Base-by-base conservation (phyloP, 768 basidiomycete species). In the Lepiota brunneoincarnata region DNA sequence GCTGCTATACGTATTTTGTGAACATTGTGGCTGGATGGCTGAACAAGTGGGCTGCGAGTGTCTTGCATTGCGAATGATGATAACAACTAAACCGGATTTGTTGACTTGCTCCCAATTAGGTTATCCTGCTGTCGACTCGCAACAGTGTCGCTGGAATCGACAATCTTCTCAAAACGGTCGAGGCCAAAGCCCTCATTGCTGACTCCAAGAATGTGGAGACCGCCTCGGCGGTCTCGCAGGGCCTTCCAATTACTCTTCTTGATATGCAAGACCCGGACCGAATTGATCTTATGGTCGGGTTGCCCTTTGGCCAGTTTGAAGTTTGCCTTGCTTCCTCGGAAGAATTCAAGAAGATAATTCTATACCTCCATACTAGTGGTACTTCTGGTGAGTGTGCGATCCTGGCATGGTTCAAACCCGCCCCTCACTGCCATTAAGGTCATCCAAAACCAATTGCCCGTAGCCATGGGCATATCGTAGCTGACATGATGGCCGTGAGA, bases 381-480 rank as follows among this genome's bases (percentile, higher is more conserved):
- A 52, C 56, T 10, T 39, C 48, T 17, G 51, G 55, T 56, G 18
- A 9, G 24, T 28, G 4, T 28, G n/a, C n/a, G n/a, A n/a, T n/a
- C n/a, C n/a, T 7, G 10, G 12, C 14, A 11, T 9, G 12, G 3
- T 36, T 1, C 5, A 41, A n/a, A 21, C 2, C 6, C 23, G 40
- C 17, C 4, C 23, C n/a, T 23, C 20, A 21, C 14, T 20, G 9
- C n/a, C 1, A 2, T 4, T 9, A 20, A 64, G 63, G 62, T 1
- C 61, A 64, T 49, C 63, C 63, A 10, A 64, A 64, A 41, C 51
- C 57, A 11, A 59, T 64, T 31, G 55, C 62, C 7, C 48, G 36
- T 3, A 49, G 28, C 6, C 63, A 63, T 24, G 45, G 54, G 21
- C 57, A 50, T 11, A 54, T 61, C 9, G 9, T 59, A 9, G 31